These are phyloP conservation scores for Penicillium sp. DNA, from an alignment of 2,329 filamentous ascomycete genomes.

Conservation along the genomic window DNA sequence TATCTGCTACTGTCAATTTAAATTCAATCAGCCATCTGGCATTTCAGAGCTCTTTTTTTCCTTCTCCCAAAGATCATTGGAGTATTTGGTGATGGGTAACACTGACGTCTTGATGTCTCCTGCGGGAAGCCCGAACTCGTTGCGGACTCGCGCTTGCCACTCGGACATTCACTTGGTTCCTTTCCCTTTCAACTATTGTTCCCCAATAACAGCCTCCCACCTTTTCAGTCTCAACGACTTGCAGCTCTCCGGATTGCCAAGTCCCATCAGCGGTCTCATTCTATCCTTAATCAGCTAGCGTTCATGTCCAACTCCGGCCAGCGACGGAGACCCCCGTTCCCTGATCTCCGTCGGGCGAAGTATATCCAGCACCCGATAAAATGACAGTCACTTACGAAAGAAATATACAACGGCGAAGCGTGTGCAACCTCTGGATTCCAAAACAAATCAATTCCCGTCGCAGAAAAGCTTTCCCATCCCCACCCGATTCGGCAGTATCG, in stretches of 20 bases:
- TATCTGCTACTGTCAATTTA: slow-evolving; percentile 19
- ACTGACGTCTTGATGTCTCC: not conserved
- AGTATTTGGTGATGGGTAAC: not conserved
- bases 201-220: not conserved
- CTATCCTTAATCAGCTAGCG: slow-evolving; percentile 10
- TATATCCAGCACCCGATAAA: not conserved
- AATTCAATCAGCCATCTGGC: slow-evolving; percentile 5
- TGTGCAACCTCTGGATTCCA: slow-evolving; percentile 27
- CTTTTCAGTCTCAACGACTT: not conserved
- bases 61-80: not conserved
- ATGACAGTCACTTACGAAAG: slow-evolving; percentile 24
- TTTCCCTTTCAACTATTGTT: not conserved
- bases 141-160: not conserved
- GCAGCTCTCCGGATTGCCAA: not conserved
- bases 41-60: not conserved
- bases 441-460: slow-evolving; percentile 20
- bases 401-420: slow-evolving; percentile 25
- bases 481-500: slow-evolving; percentile 26
- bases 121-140: not conserved
- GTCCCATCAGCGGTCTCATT: not conserved
- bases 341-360: not conserved
- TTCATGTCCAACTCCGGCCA: not conserved
- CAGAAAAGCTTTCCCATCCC: slow-evolving; percentile 15
- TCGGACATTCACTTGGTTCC: not conserved
- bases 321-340: slow-evolving; percentile 2